Evolutionary conservation across 176 grass and related monocot species (phyloP).

Genomic region (Avena atlantica): DNA sequence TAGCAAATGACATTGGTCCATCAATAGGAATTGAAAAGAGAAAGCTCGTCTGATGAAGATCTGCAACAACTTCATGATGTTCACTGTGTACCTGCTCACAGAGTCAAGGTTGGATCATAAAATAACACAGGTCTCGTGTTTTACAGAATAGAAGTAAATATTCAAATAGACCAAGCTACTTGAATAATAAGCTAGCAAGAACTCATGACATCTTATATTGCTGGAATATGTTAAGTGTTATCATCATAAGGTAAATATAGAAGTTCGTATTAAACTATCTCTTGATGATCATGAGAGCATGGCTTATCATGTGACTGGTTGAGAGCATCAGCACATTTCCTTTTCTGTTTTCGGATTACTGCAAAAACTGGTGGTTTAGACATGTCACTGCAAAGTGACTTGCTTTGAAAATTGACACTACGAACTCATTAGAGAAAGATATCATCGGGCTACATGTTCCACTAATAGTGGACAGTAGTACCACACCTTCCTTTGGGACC

Average conservation of each 20-base stretch:
- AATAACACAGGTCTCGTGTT: not conserved
- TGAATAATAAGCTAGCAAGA: not conserved
- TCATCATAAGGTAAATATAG: not conserved
- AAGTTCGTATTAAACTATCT: not conserved
- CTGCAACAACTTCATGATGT: constrained; percentile 93
- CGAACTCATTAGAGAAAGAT: not conserved
- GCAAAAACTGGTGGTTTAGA: not conserved
- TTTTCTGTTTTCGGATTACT: not conserved
- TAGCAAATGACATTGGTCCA: constrained; percentile 92
- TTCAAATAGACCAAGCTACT: not conserved
- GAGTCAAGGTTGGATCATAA: constrained; percentile 25
- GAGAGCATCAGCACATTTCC: not conserved
- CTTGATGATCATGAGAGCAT: not conserved
- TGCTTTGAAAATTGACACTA: constrained; percentile 1
- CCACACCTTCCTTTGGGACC: not conserved
- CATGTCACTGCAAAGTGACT: not conserved
- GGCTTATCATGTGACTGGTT: not conserved
- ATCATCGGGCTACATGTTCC: not conserved
- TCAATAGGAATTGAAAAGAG: constrained; percentile 95
- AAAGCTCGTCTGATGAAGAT: constrained; percentile 92
- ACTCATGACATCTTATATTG: not conserved
- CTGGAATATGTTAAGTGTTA: not conserved
- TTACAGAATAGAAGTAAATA: constrained; percentile 5
- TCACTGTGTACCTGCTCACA: constrained; percentile 80
- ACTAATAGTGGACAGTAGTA: not conserved